phyloP scores from a whole-genome alignment of 2,329 filamentous ascomycete species.

The Phaeosphaeriaceae sp. region DNA sequence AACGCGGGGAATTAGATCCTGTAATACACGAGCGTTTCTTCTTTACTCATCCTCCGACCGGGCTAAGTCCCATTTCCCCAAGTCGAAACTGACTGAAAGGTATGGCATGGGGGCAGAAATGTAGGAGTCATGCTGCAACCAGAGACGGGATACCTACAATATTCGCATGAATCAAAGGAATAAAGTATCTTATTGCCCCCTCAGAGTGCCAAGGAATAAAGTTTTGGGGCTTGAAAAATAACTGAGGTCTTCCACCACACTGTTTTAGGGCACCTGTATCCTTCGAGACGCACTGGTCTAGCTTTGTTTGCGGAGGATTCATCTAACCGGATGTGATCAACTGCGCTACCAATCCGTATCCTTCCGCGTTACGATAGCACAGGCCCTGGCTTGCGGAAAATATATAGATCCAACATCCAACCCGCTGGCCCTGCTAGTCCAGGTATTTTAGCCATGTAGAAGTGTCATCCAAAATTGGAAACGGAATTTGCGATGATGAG shows the following conservation, averaged over 20 bases:
- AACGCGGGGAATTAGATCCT: conserved; percentile 23
- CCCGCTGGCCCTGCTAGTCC: conserved; percentile 27
- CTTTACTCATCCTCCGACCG: conserved; percentile 12
- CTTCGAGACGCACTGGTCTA: background rate
- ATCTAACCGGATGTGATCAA: background rate
- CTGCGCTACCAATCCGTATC: conserved; percentile 9
- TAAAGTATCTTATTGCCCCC: no score
- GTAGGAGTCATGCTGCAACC: no score
- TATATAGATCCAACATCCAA: conserved; percentile 27
- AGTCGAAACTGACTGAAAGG: background rate
- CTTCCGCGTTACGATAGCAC: conserved; percentile 21
- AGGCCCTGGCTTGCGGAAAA: conserved; percentile 32
- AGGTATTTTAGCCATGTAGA: conserved; percentile 38
- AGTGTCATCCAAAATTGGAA: conserved; percentile 41
- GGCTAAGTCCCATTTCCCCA: conserved; percentile 5
- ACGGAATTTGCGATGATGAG: conserved; percentile 45
- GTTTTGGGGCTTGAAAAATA: no score
- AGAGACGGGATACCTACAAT: no score
- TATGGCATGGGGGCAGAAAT: no score
- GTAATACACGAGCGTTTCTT: conserved; percentile 35
- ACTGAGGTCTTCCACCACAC: no score
- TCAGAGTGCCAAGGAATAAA: no score
- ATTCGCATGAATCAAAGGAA: no score
- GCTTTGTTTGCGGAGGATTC: conserved; percentile 2
- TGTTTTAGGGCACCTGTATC: no score